A percentile compares a stretch with the other conserved stretches of the same genome.
Conservation (phyloP, 2,329 filamentous ascomycete genomes). For the Ceratocystis alfenasii region DNA sequence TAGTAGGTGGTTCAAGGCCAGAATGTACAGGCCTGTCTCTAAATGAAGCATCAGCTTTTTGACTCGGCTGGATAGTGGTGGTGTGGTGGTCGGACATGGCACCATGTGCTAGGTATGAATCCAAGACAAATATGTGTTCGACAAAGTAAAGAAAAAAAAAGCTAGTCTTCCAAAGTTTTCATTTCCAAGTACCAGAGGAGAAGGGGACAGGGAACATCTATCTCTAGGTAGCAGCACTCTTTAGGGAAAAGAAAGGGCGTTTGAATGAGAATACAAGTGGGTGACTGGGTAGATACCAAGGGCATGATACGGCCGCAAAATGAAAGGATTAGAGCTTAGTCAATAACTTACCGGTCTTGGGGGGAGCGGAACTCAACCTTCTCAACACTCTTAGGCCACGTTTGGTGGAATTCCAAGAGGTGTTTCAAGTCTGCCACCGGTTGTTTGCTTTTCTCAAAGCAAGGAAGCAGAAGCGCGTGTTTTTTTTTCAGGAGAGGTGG, state of each 20-base stretch:
- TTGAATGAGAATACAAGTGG: neutral
- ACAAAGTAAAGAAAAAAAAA: neutral
- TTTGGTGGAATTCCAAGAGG: neutral
- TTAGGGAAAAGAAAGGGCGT: neutral
- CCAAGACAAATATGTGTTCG: neutral
- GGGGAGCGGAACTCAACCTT: neutral
- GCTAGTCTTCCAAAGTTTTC: neutral
- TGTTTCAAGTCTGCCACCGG: neutral
- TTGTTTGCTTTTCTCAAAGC: neutral
- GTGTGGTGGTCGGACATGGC: neutral
- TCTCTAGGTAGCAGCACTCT: neutral
- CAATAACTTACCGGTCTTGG: neutral
- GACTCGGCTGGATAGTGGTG: neutral
- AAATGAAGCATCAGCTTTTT: neutral
- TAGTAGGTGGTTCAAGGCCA: no score
- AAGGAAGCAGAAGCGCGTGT: neutral
- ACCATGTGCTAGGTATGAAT: neutral
- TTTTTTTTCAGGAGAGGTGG: no score
- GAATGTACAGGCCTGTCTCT: neutral
- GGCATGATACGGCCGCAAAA: neutral
- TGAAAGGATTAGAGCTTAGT: neutral
- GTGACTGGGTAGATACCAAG: neutral
- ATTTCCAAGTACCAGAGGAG: neutral
- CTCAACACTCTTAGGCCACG: neutral
- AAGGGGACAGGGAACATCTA: neutral